These are phyloP conservation scores for Pholiota adiposa DNA, from an alignment of 1,284 basidiomycete species.

Conservation along the genomic window DNA sequence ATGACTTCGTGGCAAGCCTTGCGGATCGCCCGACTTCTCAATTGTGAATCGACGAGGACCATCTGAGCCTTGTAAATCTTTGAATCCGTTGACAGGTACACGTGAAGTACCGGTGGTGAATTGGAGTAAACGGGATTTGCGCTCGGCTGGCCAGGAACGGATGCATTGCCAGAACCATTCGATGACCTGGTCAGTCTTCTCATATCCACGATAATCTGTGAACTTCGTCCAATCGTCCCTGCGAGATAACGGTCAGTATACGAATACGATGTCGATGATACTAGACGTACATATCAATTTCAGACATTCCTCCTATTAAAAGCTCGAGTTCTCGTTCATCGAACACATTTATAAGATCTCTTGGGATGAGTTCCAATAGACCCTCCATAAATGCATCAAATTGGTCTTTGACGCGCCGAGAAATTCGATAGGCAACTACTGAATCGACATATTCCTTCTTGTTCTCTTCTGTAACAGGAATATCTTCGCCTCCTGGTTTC, in stretches of 20 bases:
- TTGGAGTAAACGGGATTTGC: slow-evolving; percentile 92
- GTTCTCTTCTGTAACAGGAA: slow-evolving; percentile 94
- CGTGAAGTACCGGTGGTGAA: slow-evolving; percentile 98
- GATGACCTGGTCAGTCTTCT: slow-evolving; percentile 92
- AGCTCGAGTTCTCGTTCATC: slow-evolving; percentile 98
- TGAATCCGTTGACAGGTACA: slow-evolving; percentile 99
- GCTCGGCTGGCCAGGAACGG: slow-evolving; percentile 93
- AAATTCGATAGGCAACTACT: slow-evolving; percentile 95
- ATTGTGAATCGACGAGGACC: slow-evolving; percentile 95
- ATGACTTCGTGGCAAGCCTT: slow-evolving; percentile 86
- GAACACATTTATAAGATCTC: slow-evolving; percentile 95
- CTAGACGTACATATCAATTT: slow-evolving; percentile 86
- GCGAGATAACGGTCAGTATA: slow-evolving; percentile 11
- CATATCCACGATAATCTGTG: slow-evolving; percentile 84
- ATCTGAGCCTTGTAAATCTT: slow-evolving; percentile 97
- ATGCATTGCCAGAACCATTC: slow-evolving; percentile 99
- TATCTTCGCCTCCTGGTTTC: slow-evolving; percentile 83
- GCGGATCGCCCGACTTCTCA: slow-evolving; percentile 94
- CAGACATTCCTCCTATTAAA: slow-evolving; percentile 98
- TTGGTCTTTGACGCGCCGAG: slow-evolving; percentile 92
- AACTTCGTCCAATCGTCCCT: slow-evolving; percentile 89
- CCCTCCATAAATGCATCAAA: slow-evolving; percentile 97
- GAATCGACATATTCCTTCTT: slow-evolving; percentile 98
- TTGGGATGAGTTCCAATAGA: slow-evolving; percentile 93
- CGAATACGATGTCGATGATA: slow-evolving; percentile 1